These are phyloP conservation scores for Byssochlamys sp. DNA, from an alignment of 2,329 filamentous ascomycete species.

Conservation along the genomic window DNA sequence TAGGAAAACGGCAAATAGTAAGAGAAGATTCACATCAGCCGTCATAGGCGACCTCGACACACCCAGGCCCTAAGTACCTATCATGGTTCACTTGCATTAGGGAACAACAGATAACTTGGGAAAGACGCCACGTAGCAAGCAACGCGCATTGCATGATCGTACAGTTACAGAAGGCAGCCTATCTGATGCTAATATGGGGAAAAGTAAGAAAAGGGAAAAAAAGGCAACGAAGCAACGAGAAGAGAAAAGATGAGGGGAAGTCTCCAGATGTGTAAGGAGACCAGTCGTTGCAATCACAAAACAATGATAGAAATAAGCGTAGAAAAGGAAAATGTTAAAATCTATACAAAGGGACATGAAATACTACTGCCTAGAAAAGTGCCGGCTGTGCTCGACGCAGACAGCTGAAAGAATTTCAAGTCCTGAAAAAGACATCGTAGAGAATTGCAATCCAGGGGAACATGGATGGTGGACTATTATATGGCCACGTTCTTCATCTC, in stretches of 20 bases:
- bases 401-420: neutral
- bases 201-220: conserved; percentile 5
- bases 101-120: conserved; percentile 1
- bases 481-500: conserved; percentile 42
- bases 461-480: conserved; percentile 16
- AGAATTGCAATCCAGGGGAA: conserved; percentile 3
- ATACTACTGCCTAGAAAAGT: neutral
- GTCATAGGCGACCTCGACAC: neutral
- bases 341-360: neutral
- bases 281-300: conserved; percentile 3
- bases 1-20: neutral
- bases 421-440: neutral
- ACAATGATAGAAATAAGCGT: conserved; percentile 8
- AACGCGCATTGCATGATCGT: conserved; percentile 6
- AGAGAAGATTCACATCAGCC: neutral
- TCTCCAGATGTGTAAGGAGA: conserved; percentile 6
- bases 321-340: conserved; percentile 6
- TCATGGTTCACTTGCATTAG: neutral
- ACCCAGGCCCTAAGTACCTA: neutral
- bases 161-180: conserved; percentile 6
- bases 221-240: conserved; percentile 20
- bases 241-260: conserved; percentile 8
- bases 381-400: neutral
- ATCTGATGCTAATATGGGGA: neutral
- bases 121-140: neutral